A percentile compares a stretch with the other conserved stretches of the same genome.
Evolutionary conservation across 495 filamentous ascomycete species (phyloP).

Genomic region (Penicillium egyptiacum): DNA sequence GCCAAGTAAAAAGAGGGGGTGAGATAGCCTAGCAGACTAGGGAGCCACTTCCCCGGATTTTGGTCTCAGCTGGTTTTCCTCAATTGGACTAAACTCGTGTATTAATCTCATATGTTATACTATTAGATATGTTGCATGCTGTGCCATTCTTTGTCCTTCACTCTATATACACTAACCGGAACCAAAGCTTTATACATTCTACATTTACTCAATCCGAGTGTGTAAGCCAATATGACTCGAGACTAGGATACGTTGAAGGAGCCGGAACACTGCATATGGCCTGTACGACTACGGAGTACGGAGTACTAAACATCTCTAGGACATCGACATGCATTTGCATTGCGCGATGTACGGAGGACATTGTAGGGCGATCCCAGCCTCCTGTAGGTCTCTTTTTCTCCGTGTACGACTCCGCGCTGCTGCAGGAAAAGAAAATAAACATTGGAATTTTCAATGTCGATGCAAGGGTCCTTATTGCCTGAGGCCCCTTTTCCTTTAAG

Average conservation of each 20-base stretch:
- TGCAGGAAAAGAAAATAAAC: conserved; percentile 11
- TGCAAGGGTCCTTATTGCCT: conserved; percentile 10
- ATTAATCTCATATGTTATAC: background rate
- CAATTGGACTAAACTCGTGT: conserved; percentile 2
- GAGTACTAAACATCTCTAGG: background rate
- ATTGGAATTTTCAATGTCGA: conserved; percentile 4
- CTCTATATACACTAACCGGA: too few species aligned
- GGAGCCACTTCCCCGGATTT: conserved; percentile 27
- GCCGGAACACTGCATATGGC: background rate
- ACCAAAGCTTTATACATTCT: background rate
- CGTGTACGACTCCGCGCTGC: conserved; percentile 15
- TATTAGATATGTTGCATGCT: too few species aligned
- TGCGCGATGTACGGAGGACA: conserved; percentile 10
- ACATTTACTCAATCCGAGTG: background rate
- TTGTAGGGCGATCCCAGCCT: conserved; percentile 8
- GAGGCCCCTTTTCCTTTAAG: background rate
- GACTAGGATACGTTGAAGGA: background rate
- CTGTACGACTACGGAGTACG: conserved; percentile 1
- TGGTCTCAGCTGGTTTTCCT: conserved; percentile 12
- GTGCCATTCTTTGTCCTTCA: too few species aligned
- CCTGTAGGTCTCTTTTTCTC: conserved; percentile 24
- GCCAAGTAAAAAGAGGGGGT: conserved; percentile 3
- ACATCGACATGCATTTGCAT: conserved; percentile 12
- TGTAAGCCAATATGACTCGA: background rate
- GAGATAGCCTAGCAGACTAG: conserved; percentile 4